Base-by-base conservation (phyloP, 1,284 basidiomycete species). In the Ustilago nuda region DNA sequence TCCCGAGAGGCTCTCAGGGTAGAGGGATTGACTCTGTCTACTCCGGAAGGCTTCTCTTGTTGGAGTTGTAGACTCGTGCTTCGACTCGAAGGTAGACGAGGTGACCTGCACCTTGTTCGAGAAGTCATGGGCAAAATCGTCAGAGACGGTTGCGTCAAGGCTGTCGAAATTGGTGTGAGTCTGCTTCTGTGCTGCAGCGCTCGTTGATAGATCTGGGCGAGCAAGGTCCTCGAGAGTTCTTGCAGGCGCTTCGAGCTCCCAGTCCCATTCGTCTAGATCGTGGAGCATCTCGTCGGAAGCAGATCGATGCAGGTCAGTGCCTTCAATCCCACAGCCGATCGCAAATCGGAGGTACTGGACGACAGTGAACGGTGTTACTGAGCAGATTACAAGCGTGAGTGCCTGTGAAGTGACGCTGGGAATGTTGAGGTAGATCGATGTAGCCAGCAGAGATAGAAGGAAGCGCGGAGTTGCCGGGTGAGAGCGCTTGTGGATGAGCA, bases 391-490 rank as follows among this genome's bases (percentile, higher is more conserved):
- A 56, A 90, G 88, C 0, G 90, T 88, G 27, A 95, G 88, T 0
- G 93, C 91, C 75, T 93, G 91, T 1, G 92, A 89, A 23, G 92
- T 91, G 33, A 95, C 85, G 12, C 91, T 89, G 0, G 93, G 92
- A 30, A 95, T 92, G 46, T 92, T 92, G 37, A 98, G 91, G 86
- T 94, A 97, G 50, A 93, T 90, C 0, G 93, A 89, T 5, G 94
- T 94, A 0, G 94, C 93, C 35, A 96, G 89, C 17, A 96, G 89
- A 6, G 94, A 95, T 12, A 95, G 89, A 2, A 97, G 89, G 82
- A 97, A 92, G 8, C 91, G 89, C 4, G 94, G 93, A 1, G 92
- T 91, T 0, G 92, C 92, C 0, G 91, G 91, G 64, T 95, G 93
- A 86, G 56, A 74, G 27, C 36, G 53, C 59, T 85, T 82, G 51